Conservation (phyloP, 2,329 filamentous ascomycete species). For the Penicillium sp. region DNA sequence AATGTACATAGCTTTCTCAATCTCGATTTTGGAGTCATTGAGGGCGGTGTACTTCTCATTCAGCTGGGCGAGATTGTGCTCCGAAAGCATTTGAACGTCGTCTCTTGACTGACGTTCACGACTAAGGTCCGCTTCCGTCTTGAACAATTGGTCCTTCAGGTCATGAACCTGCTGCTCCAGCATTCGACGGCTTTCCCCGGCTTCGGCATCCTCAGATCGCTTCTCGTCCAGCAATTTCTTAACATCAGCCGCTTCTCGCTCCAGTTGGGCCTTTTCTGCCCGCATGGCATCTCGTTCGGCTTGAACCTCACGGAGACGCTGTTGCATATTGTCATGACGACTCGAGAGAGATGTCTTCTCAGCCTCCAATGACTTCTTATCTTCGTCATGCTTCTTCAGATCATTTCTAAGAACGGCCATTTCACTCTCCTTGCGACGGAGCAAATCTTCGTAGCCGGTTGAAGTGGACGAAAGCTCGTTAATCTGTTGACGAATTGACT, state of each 20-base stretch:
- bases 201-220: conserved; percentile 84
- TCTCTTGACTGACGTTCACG: conserved; percentile 90
- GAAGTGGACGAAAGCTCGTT: conserved; percentile 85
- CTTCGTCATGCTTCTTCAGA: conserved; percentile 76
- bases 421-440: conserved; percentile 92
- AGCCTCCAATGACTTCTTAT: conserved; percentile 73
- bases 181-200: conserved; percentile 74
- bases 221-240: conserved; percentile 83
- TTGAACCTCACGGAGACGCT: conserved; percentile 76
- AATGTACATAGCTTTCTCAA: conserved; percentile 95
- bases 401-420: conserved; percentile 80
- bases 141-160: conserved; percentile 80
- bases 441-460: conserved; percentile 90
- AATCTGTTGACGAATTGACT: conserved; percentile 78
- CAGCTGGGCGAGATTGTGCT: conserved; percentile 80
- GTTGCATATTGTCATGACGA: conserved; percentile 76
- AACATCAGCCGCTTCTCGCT: conserved; percentile 85
- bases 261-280: conserved; percentile 77
- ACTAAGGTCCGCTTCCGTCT: conserved; percentile 83
- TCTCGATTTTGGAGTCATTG: conserved; percentile 93
- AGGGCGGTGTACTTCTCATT: conserved; percentile 81
- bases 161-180: conserved; percentile 84
- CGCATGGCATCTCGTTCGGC: conserved; percentile 84
- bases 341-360: conserved; percentile 69
- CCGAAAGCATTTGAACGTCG: conserved; percentile 84